Evolutionary conservation across 345 rosid genomes (phyloP), one percentile per base, ranked within the genome.

Genomic region (Pelargonium nanum): DNA sequence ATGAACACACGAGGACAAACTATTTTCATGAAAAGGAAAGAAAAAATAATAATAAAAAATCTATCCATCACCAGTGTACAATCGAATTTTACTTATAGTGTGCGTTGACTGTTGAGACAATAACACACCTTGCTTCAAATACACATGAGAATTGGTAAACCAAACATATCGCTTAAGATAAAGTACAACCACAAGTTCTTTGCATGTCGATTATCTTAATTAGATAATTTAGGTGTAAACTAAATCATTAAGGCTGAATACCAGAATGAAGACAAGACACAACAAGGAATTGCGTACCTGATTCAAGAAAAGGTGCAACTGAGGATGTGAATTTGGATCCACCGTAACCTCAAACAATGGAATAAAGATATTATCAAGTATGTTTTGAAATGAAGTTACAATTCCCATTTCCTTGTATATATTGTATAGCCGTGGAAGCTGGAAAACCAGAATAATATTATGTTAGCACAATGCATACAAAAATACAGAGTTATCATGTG

Each of bases 261-360:
- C 5, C 13, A 56, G 9, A 56, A 17, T 24, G 19, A 5, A 19
- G 32, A 55, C 22, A 51, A 19, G 24, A 56, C 23, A 21, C 4
- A 0, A 58, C 17, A 44, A 57, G 61, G 24, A 25, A 61, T 22
- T 9, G 26, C 78, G 48, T 60, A 94, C 99, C 99, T 94, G 96
- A 67, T 94, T 90, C 77, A 94, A 74, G 67, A 90, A 88, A 68
- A 90, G 89, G 69, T 94, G 99, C 81, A 94, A 79, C 79, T 94
- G 99, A 59, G 99, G 97, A 75, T 90, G 99, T 22, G 99, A 90
- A 85, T 94, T 88, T 19, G 99, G 99, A 82, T 94, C 97, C 16
- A 90, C 81, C 0, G 99, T 90, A 67, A 83, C 99, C 81, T 94
- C 99, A 74, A 94, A 90, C 26, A 94, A 85, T 28, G 99, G 99